Evolutionary conservation across 2,329 filamentous ascomycete species (phyloP).

Genomic region (Gyromitra esculenta): DNA sequence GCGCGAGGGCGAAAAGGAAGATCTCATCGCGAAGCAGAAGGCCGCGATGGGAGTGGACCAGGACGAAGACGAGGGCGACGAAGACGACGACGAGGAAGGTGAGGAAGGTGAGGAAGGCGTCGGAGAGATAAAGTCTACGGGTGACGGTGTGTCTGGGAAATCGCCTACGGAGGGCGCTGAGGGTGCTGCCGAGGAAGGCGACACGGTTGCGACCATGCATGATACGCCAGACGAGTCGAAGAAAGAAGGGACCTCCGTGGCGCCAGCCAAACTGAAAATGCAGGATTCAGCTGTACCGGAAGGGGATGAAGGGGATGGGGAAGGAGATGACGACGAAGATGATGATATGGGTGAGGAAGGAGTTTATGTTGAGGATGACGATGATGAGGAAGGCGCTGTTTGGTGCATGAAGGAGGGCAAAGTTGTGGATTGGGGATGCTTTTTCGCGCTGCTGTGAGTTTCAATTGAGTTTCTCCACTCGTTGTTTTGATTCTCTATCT

Average conservation of each 20-base stretch:
- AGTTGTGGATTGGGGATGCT: conserved; percentile 89
- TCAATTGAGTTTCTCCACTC: not conserved
- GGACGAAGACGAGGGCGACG: conserved; percentile 49
- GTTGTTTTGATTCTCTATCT: not conserved
- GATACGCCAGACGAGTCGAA: not conserved
- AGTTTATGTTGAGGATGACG: conserved; percentile 86
- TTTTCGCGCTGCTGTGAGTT: conserved; percentile 79
- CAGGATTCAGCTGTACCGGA: conserved; percentile 56
- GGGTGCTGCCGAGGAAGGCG: conserved; percentile 12
- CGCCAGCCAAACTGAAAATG: conserved; percentile 56
- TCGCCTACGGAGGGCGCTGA: conserved; percentile 13
- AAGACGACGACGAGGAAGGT: conserved; percentile 49
- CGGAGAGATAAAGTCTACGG: conserved; percentile 12
- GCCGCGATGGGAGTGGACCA: conserved; percentile 49
- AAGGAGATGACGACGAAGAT: conserved; percentile 55
- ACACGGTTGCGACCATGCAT: not conserved
- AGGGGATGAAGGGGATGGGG: conserved; percentile 60
- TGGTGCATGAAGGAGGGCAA: conserved; percentile 84
- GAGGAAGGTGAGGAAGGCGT: conserved; percentile 41
- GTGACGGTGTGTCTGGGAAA: conserved; percentile 15
- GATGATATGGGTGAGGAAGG: conserved; percentile 56
- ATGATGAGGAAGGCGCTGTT: conserved; percentile 86
- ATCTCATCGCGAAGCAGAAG: conserved; percentile 50
- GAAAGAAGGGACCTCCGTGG: conserved; percentile 58
- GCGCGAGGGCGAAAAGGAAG: conserved; percentile 64